Conservation (phyloP, 2,329 filamentous ascomycete genomes). For the Aspergillus unguis region DNA sequence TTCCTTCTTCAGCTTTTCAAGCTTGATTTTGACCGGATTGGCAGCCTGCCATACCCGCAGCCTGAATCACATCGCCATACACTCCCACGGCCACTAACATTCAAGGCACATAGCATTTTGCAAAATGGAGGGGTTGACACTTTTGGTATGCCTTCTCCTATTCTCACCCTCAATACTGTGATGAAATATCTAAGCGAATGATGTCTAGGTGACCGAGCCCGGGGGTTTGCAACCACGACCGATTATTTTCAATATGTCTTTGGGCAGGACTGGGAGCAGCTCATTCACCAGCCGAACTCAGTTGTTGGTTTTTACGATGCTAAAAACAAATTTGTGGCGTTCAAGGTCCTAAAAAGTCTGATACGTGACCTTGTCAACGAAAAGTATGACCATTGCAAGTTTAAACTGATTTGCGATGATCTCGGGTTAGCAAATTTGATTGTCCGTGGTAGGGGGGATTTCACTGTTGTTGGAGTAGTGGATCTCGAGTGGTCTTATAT, state of each 20-base stretch:
- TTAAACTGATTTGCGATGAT: conserved; percentile 41
- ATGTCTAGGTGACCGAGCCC: conserved; percentile 22
- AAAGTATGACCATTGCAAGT: conserved; percentile 28
- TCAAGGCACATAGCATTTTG: conserved; percentile 33
- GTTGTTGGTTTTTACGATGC: conserved; percentile 25
- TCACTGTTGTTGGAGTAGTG: conserved; percentile 35
- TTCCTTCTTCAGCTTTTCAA: conserved; percentile 29
- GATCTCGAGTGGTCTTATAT: conserved; percentile 40
- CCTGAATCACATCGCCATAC: conserved; percentile 12
- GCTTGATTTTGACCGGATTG: conserved; percentile 30
- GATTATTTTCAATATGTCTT: conserved; percentile 35
- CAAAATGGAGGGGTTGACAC: conserved; percentile 31
- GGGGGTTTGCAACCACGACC: conserved; percentile 29
- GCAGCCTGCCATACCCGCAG: conserved; percentile 25
- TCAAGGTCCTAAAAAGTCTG: conserved; percentile 28
- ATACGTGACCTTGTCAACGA: conserved; percentile 24
- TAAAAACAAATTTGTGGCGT: conserved; percentile 28
- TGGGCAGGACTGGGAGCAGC: conserved; percentile 34
- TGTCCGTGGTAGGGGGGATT: conserved; percentile 32
- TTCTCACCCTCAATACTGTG: conserved; percentile 2
- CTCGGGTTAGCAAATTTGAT: conserved; percentile 39
- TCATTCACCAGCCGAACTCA: conserved; percentile 35
- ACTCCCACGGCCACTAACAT: conserved; percentile 29
- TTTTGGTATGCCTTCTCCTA: conserved; percentile 22
- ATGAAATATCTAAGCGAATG: conserved; percentile 15